These are phyloP conservation scores for Papiliotrema flavescens DNA, from an alignment of 1,284 basidiomycete genomes.

Conservation along the genomic window DNA sequence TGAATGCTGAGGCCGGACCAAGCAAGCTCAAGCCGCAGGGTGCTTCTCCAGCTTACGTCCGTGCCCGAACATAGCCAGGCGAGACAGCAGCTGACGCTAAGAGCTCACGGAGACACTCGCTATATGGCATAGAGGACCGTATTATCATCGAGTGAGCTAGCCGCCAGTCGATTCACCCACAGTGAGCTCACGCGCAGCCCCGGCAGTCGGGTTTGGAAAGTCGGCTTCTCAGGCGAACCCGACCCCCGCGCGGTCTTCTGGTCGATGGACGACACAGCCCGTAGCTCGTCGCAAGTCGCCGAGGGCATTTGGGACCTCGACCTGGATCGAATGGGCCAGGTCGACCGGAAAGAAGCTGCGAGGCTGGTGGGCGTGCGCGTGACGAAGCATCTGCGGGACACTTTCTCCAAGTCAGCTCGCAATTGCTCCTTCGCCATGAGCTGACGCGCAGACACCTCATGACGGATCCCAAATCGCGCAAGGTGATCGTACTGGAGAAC, in stretches of 20 bases:
- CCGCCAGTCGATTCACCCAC: neutral
- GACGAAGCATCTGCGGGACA: slow-evolving; percentile 64
- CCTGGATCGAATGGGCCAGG: slow-evolving; percentile 21
- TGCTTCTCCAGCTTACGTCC: slow-evolving; percentile 24
- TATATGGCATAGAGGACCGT: slow-evolving; percentile 51
- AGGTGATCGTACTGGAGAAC: slow-evolving; percentile 87
- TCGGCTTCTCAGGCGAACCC: slow-evolving; percentile 50
- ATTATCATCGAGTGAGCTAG: slow-evolving; percentile 48
- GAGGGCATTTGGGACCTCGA: slow-evolving; percentile 44
- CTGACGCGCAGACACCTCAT: slow-evolving; percentile 66
- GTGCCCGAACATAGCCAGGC: neutral
- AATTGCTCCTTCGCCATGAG: slow-evolving; percentile 1
- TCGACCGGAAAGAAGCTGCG: slow-evolving; percentile 63
- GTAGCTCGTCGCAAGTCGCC: neutral
- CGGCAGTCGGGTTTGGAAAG: slow-evolving; percentile 50
- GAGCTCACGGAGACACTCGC: slow-evolving; percentile 46
- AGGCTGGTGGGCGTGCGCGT: slow-evolving; percentile 64
- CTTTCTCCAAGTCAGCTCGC: slow-evolving; percentile 74
- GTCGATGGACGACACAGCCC: slow-evolving; percentile 9
- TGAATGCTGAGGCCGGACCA: slow-evolving; percentile 11
- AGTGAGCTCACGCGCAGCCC: slow-evolving; percentile 30
- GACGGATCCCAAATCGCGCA: slow-evolving; percentile 87
- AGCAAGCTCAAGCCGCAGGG: slow-evolving; percentile 13
- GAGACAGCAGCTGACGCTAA: slow-evolving; percentile 3
- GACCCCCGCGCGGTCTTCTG: slow-evolving; percentile 47